A percentile compares a stretch with the other conserved stretches of the same genome.
phyloP scores from a whole-genome alignment of 139 green algal species.

The Tetradesmus obliquus region DNA sequence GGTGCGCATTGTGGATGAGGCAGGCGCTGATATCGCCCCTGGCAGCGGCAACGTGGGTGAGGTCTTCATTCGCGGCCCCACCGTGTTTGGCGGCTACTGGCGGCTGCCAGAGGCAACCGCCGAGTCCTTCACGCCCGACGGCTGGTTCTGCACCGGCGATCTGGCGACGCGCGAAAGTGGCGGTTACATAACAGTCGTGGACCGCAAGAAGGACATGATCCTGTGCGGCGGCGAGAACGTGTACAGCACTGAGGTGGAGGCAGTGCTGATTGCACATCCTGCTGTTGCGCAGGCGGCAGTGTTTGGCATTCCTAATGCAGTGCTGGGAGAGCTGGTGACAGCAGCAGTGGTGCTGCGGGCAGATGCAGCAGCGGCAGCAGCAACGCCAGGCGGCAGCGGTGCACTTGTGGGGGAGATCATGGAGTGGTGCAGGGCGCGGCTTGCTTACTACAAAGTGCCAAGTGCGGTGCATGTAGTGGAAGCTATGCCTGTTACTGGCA shows the following conservation, averaged over 20 bases:
- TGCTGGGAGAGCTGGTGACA: conserved; percentile 85
- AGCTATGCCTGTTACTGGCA: conserved; percentile 80
- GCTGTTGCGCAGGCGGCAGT: conserved; percentile 78
- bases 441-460: conserved; percentile 91
- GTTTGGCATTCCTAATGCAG: conserved; percentile 78
- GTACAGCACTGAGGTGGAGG: conserved; percentile 91
- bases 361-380: conserved; percentile 7
- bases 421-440: conserved; percentile 72
- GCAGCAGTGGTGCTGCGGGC: conserved; percentile 60
- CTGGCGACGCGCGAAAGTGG: conserved; percentile 57
- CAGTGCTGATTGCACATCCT: conserved; percentile 78
- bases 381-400: background rate
- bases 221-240: conserved; percentile 77
- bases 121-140: conserved; percentile 63
- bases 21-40: conserved; percentile 47
- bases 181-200: conserved; percentile 87
- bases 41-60: conserved; percentile 74
- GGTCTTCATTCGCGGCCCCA: conserved; percentile 77
- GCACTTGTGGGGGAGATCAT: conserved; percentile 58
- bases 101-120: conserved; percentile 49
- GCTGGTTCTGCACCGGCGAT: conserved; percentile 89
- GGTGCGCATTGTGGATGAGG: conserved; percentile 61
- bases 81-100: conserved; percentile 80
- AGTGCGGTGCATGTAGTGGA: conserved; percentile 72
- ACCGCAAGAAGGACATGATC: conserved; percentile 92